These are phyloP conservation scores for Brassica cretica DNA, from an alignment of 345 rosid genomes.

Conservation along the genomic window DNA sequence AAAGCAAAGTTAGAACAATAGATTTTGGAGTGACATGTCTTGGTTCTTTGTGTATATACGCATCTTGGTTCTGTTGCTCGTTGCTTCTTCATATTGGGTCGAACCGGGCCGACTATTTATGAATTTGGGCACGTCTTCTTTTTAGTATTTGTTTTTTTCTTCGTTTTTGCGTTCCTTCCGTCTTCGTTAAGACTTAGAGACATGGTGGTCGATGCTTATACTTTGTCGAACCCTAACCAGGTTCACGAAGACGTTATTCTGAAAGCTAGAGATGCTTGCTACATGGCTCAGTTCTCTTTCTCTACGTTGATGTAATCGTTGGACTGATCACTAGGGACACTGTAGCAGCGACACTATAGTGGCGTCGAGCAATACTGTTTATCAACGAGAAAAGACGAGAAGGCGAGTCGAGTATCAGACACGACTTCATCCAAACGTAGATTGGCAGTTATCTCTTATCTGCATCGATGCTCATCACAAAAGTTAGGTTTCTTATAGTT, in stretches of 20 bases:
- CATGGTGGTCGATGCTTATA: conserved; percentile 52
- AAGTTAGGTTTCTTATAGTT: no score
- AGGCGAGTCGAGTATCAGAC: no score
- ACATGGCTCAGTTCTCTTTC: conserved; percentile 48
- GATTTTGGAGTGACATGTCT: neutral
- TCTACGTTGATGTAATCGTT: neutral
- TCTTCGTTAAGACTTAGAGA: neutral
- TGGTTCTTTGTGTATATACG: neutral
- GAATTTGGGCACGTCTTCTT: neutral
- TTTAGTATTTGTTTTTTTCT: neutral
- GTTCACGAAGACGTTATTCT: conserved; percentile 70
- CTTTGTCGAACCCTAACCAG: conserved; percentile 50
- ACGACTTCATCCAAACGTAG: no score
- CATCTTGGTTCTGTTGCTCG: neutral
- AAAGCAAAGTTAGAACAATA: neutral
- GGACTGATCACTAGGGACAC: neutral
- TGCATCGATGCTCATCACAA: no score
- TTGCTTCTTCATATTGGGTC: conserved; percentile 3
- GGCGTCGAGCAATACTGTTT: no score
- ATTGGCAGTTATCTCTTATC: no score
- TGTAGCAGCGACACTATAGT: no score
- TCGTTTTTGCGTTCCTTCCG: neutral
- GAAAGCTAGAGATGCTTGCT: conserved; percentile 71
- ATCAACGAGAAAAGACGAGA: no score
- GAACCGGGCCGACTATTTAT: neutral